A percentile compares a stretch with the other conserved stretches of the same genome.
Evolutionary conservation across 306 rosid species (phyloP).

Genomic region (Trifolium fragiferum): DNA sequence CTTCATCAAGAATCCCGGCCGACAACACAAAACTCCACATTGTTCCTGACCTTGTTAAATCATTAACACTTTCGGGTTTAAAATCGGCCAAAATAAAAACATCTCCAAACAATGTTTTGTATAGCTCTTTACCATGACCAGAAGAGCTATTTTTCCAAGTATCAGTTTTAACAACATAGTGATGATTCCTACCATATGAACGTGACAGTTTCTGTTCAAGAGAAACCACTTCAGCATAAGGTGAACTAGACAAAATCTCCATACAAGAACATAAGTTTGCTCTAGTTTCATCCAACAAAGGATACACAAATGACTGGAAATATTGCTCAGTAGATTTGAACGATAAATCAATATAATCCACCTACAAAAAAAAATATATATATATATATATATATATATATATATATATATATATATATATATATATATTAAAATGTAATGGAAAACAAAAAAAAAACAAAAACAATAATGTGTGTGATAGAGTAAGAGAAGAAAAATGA

Average conservation of each 20-base stretch:
- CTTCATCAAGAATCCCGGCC: constrained; percentile 39
- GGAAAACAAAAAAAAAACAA: not conserved
- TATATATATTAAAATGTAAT: not conserved
- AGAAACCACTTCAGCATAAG: constrained; percentile 57
- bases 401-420: too few species aligned
- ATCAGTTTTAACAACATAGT: constrained; percentile 51
- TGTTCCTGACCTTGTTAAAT: constrained; percentile 57
- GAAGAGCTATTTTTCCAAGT: constrained; percentile 59
- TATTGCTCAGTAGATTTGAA: constrained; percentile 55
- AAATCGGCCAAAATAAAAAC: constrained; percentile 61
- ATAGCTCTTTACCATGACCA: constrained; percentile 60
- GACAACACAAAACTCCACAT: constrained; percentile 61
- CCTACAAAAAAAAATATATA: constrained; percentile 49
- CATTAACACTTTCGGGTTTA: constrained; percentile 55
- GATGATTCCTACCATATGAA: constrained; percentile 2
- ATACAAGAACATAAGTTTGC: constrained; percentile 58
- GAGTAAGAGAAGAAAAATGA: too few species aligned
- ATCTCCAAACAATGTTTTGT: constrained; percentile 72
- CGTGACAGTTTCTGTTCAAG: constrained; percentile 39
- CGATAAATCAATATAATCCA: constrained; percentile 51
- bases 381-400: too few species aligned
- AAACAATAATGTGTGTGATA: not conserved
- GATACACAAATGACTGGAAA: constrained; percentile 54
- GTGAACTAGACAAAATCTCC: constrained; percentile 55
- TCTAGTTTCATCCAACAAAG: constrained; percentile 74